Conservation (phyloP, 495 filamentous ascomycete genomes). For the Hyphodiscus hymeniophilus region DNA sequence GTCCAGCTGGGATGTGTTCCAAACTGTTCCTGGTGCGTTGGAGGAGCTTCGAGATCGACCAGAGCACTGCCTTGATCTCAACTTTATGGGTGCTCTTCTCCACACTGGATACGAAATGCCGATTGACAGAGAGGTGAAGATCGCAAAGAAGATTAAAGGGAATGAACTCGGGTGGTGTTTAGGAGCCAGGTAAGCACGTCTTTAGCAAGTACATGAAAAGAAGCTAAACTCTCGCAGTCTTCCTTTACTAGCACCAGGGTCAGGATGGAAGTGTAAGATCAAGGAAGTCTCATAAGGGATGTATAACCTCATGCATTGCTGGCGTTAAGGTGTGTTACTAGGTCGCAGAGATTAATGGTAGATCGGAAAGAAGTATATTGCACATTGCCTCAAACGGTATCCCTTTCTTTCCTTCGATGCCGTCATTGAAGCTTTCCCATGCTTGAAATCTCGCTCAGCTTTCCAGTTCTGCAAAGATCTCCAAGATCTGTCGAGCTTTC, state of each 20-base stretch:
- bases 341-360: not conserved
- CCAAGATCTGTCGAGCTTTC: too few relatives aligned
- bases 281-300: conserved; percentile 34
- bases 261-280: conserved; percentile 70
- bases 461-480: too few relatives aligned
- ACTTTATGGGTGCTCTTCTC: conserved; percentile 85
- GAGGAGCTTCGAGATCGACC: conserved; percentile 70
- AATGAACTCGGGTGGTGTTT: conserved; percentile 98
- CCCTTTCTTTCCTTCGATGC: too few relatives aligned
- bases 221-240: conserved; percentile 41
- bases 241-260: conserved; percentile 62
- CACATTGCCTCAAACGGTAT: not conserved
- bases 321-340: conserved; percentile 15
- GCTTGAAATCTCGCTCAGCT: too few relatives aligned
- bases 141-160: conserved; percentile 95
- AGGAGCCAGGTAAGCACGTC: conserved; percentile 70
- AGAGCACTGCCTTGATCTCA: conserved; percentile 89
- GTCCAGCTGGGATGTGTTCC: conserved; percentile 68
- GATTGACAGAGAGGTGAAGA: conserved; percentile 87
- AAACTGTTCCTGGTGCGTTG: conserved; percentile 60
- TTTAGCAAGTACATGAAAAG: not conserved
- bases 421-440: too few relatives aligned
- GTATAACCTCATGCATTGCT: conserved; percentile 16
- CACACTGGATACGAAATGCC: conserved; percentile 99
- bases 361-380: not conserved